Percentiles rank a stretch among this genome's conserved stretches.
Evolutionary conservation across 2,329 filamentous ascomycete species (phyloP).

Genomic region (Colletotrichum nymphaeae): DNA sequence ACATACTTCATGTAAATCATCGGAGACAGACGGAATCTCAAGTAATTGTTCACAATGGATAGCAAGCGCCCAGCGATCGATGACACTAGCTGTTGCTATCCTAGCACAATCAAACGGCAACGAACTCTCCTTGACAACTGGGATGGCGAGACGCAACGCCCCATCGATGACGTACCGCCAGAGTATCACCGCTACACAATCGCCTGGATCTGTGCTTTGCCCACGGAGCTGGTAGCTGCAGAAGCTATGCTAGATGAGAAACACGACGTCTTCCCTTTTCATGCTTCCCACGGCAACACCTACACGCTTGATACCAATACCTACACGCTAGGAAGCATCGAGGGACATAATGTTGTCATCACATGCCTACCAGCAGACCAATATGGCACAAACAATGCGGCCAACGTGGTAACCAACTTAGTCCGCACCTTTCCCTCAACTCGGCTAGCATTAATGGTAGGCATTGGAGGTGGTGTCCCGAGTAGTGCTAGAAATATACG

Average conservation of each 20-base stretch:
- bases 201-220: constrained; percentile 38
- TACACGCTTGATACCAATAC: constrained; percentile 2
- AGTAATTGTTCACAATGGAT: too few relatives aligned
- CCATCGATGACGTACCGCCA: accelerated
- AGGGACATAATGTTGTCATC: constrained; percentile 9
- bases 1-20: too few relatives aligned
- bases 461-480: constrained; percentile 43
- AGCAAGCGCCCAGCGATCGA: too few relatives aligned
- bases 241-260: constrained; percentile 37
- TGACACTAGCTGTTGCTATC: too few relatives aligned
- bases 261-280: background rate
- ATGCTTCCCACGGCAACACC: background rate
- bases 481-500: constrained; percentile 20
- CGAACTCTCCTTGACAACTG: background rate
- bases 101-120: background rate
- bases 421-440: constrained; percentile 30
- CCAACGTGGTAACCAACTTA: constrained; percentile 29
- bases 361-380: background rate
- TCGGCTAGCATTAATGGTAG: constrained; percentile 38
- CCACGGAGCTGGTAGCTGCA: constrained; percentile 35
- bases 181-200: constrained; percentile 32
- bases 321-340: constrained; percentile 3
- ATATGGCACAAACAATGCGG: constrained; percentile 17
- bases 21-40: too few relatives aligned
- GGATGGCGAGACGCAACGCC: accelerated